Percentiles rank a stretch among this genome's conserved stretches.
Evolutionary conservation across 1,284 basidiomycete species (phyloP).

Genomic region (Irpex rosettiformis): DNA sequence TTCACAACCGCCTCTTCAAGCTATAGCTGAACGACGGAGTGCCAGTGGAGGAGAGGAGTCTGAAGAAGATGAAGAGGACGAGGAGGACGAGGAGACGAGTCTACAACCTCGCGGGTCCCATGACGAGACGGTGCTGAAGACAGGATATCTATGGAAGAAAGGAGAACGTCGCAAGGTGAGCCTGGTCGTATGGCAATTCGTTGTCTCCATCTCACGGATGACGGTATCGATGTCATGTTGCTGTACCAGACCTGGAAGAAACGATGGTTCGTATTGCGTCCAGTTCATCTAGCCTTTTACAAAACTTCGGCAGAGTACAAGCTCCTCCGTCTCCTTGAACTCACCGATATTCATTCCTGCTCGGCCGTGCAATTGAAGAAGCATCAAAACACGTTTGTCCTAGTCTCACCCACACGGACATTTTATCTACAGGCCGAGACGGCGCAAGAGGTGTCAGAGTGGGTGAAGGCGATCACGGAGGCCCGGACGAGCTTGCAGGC

Average conservation of each 20-base stretch:
- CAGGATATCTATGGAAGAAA: slow-evolving; percentile 24
- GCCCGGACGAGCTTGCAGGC: slow-evolving; percentile 65
- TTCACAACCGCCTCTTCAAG: slow-evolving; percentile 54
- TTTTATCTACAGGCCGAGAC: slow-evolving; percentile 87
- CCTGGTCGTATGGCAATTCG: slow-evolving; percentile 10
- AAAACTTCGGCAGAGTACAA: slow-evolving; percentile 94
- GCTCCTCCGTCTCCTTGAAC: slow-evolving; percentile 85
- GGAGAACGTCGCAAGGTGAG: slow-evolving; percentile 93
- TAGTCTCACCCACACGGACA: slow-evolving; percentile 90
- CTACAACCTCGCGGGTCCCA: slow-evolving; percentile 36
- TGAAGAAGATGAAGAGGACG: slow-evolving; percentile 63
- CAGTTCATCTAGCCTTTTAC: slow-evolving; percentile 94
- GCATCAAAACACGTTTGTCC: slow-evolving; percentile 87
- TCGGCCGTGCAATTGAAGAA: slow-evolving; percentile 87
- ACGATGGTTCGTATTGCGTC: slow-evolving; percentile 95
- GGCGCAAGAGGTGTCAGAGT: slow-evolving; percentile 71
- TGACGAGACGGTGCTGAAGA: slow-evolving; percentile 80
- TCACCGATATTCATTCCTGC: slow-evolving; percentile 89
- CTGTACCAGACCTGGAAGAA: slow-evolving; percentile 91
- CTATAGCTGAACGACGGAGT: slow-evolving; percentile 71
- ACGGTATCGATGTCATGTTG: slow-evolving; percentile 11
- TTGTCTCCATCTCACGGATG: not conserved
- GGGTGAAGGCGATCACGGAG: slow-evolving; percentile 84
- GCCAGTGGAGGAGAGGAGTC: slow-evolving; percentile 71
- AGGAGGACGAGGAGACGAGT: slow-evolving; percentile 43